phyloP scores from a whole-genome alignment of 2,329 filamentous ascomycete species.

The Curvularia sp. region DNA sequence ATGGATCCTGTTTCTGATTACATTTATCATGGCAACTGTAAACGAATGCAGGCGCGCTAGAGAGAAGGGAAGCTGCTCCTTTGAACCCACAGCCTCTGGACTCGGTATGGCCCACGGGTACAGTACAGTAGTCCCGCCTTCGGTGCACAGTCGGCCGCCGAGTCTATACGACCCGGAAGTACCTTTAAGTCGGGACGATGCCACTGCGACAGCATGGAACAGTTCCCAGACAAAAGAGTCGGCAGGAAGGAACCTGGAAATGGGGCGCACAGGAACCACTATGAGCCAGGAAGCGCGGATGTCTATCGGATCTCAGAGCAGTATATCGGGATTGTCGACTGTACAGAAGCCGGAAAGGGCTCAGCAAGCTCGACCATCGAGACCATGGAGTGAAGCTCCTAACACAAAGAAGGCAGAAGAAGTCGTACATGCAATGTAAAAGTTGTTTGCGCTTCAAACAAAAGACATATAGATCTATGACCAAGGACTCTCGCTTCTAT shows the following conservation, averaged over 20 bases:
- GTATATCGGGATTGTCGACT: constrained; percentile 27
- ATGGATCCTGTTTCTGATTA: constrained; percentile 25
- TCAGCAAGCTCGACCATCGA: constrained; percentile 28
- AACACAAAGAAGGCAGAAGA: constrained; percentile 8
- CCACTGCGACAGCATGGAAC: constrained; percentile 15
- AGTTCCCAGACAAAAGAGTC: constrained; percentile 28
- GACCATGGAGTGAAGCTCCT: constrained; percentile 41
- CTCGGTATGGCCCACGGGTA: constrained; percentile 40
- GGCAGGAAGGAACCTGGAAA: constrained; percentile 12
- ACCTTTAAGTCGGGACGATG: constrained; percentile 15
- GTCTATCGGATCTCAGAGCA: constrained; percentile 15
- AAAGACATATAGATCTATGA: neutral
- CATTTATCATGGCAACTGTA: constrained; percentile 27
- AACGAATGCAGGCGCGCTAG: constrained; percentile 23
- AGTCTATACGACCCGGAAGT: constrained; percentile 35
- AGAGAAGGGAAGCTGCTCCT: constrained; percentile 34
- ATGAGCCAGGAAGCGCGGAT: constrained; percentile 21
- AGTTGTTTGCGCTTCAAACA: no score
- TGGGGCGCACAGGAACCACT: constrained; percentile 26
- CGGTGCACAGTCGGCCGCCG: constrained; percentile 25
- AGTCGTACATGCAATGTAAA: constrained; percentile 20
- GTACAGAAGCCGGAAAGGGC: constrained; percentile 27
- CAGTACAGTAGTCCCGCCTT: constrained; percentile 24
- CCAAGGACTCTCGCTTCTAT: constrained; percentile 2
- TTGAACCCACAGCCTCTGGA: constrained; percentile 41